These are phyloP conservation scores for Rhodotorula toruloides DNA, from an alignment of 768 basidiomycete genomes.

Conservation along the genomic window DNA sequence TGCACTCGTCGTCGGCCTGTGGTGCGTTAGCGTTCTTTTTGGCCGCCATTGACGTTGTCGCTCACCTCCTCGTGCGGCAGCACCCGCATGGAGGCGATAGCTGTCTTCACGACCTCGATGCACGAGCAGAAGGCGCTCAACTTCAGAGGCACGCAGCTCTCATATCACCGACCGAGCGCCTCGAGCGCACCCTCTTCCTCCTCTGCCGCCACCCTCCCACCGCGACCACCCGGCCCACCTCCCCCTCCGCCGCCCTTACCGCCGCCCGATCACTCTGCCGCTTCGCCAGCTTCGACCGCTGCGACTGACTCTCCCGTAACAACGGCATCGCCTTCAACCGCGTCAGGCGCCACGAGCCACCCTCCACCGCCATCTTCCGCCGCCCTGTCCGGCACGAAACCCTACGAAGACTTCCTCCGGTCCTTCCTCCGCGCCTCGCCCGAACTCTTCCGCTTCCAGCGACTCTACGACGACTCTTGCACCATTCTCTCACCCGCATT, in stretches of 20 bases:
- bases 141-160: conserved; percentile 19
- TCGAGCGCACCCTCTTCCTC: background rate
- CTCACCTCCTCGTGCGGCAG: background rate
- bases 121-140: conserved; percentile 36
- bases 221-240: background rate
- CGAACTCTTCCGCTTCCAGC: conserved; percentile 30
- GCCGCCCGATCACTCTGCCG: background rate
- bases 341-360: background rate
- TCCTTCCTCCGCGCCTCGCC: conserved; percentile 23
- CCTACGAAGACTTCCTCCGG: conserved; percentile 14
- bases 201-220: background rate
- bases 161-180: no score
- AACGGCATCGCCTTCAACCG: background rate
- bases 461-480: conserved; percentile 23
- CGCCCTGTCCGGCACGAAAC: background rate
- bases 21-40: conserved; percentile 9
- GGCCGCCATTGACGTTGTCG: no score
- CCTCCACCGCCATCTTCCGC: background rate
- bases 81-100: conserved; percentile 27
- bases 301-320: conserved; percentile 4
- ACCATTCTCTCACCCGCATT: background rate
- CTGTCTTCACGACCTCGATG: conserved; percentile 23
- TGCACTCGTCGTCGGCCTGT: conserved; percentile 15
- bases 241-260: background rate
- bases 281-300: background rate